A percentile compares a stretch with the other conserved stretches of the same genome.
phyloP scores from a whole-genome alignment of 73 alveolate species.

The Tetrahymena borealis region DNA sequence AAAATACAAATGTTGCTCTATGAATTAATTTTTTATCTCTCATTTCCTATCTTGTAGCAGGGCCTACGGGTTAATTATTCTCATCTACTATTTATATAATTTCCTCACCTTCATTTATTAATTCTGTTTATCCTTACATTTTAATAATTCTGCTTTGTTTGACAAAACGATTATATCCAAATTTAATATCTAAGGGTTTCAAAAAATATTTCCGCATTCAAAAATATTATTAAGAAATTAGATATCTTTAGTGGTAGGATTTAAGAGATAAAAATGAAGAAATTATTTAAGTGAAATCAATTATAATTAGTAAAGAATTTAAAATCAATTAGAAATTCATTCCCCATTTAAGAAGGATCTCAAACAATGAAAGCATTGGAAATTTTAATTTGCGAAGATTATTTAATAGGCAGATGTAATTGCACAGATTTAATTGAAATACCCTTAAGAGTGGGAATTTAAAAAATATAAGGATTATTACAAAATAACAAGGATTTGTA shows the following conservation, averaged over 20 bases:
- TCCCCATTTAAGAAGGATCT: too few relatives aligned
- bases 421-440: too few relatives aligned
- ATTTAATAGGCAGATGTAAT: too few relatives aligned
- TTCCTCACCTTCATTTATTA: conserved; percentile 47
- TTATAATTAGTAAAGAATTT: too few relatives aligned
- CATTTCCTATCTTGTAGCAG: conserved; percentile 55
- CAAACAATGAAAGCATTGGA: too few relatives aligned
- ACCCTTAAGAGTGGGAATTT: too few relatives aligned
- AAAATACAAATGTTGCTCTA: conserved; percentile 69
- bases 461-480: too few relatives aligned
- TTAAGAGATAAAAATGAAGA: too few relatives aligned
- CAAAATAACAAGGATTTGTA: too few relatives aligned
- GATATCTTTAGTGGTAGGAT: background rate
- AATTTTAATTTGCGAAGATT: too few relatives aligned
- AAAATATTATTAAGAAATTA: background rate
- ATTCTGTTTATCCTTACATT: background rate
- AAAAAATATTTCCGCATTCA: background rate
- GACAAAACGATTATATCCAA: background rate
- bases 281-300: too few relatives aligned
- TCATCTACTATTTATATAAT: conserved; percentile 57
- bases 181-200: background rate
- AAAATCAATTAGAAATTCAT: too few relatives aligned
- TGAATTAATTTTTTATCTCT: conserved; percentile 64
- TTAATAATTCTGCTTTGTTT: background rate
- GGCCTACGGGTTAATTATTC: conserved; percentile 52